These are phyloP conservation scores for Calonectria fujianensis DNA, from an alignment of 2,329 filamentous ascomycete species.

Conservation along the genomic window DNA sequence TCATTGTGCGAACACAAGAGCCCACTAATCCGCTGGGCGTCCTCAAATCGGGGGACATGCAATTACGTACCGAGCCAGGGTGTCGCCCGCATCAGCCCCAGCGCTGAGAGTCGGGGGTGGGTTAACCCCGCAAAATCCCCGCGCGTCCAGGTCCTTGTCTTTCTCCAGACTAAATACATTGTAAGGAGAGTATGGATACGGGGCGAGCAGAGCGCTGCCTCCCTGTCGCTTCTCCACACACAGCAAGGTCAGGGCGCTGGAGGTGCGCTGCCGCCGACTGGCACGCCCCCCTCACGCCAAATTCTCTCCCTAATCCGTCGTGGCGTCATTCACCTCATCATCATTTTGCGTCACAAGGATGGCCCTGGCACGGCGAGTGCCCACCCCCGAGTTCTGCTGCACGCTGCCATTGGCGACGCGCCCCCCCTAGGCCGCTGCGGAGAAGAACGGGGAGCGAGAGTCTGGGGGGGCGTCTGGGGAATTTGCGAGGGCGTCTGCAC, in stretches of 20 bases:
- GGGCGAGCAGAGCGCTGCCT: background rate
- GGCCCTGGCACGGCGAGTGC: background rate
- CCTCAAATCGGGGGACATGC: slow-evolving; percentile 30
- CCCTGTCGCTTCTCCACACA: background rate
- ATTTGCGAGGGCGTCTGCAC: slow-evolving; percentile 28
- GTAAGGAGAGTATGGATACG: background rate
- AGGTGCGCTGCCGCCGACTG: background rate
- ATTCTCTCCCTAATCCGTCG: background rate
- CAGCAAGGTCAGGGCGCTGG: slow-evolving; percentile 2
- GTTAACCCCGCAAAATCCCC: slow-evolving; percentile 35
- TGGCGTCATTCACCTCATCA: slow-evolving; percentile 32
- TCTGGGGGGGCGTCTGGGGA: slow-evolving; percentile 36
- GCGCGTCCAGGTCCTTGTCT: slow-evolving; percentile 18
- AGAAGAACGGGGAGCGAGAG: background rate
- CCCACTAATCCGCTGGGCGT: background rate
- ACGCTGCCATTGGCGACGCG: slow-evolving; percentile 2
- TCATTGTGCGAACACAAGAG: background rate
- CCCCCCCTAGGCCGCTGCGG: slow-evolving; percentile 1
- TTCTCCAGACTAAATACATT: background rate
- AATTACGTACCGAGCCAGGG: slow-evolving; percentile 37
- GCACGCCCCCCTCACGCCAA: slow-evolving; percentile 8
- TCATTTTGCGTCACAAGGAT: slow-evolving; percentile 27
- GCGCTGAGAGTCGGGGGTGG: slow-evolving; percentile 12
- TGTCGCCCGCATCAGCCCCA: slow-evolving; percentile 14
- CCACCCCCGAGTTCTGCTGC: background rate